A percentile compares a stretch with the other conserved stretches of the same genome.
Evolutionary conservation across 495 filamentous ascomycete species (phyloP).

Genomic region (Stereocaulon alpinum): DNA sequence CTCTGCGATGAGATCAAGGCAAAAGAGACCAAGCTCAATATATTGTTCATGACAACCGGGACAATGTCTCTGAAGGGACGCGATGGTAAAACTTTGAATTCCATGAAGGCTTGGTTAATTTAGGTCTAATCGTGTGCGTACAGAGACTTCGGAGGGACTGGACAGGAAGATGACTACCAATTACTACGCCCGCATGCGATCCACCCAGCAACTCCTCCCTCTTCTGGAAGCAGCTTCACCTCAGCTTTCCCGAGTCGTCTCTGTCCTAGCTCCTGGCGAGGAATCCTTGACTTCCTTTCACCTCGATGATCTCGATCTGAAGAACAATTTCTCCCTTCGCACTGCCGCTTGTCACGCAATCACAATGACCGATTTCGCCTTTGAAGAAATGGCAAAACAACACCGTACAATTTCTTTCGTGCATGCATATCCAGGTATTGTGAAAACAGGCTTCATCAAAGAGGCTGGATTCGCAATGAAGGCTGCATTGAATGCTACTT

Average conservation of each 20-base stretch:
- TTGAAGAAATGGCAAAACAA: conserved; percentile 11
- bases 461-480: conserved; percentile 19
- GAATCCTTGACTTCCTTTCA: background rate
- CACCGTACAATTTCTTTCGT: conserved; percentile 7
- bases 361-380: conserved; percentile 10
- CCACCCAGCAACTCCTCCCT: conserved; percentile 15
- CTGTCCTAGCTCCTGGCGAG: conserved; percentile 11
- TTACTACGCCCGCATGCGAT: conserved; percentile 18
- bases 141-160: conserved; percentile 15
- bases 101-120: background rate
- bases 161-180: conserved; percentile 8
- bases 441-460: conserved; percentile 22
- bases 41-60: conserved; percentile 38
- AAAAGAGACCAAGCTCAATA: conserved; percentile 42
- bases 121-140: background rate
- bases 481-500: conserved; percentile 12
- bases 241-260: conserved; percentile 15
- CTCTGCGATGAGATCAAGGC: conserved; percentile 41
- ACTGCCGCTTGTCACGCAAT: conserved; percentile 6
- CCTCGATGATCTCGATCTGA: conserved; percentile 5
- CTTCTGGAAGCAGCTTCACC: conserved; percentile 8
- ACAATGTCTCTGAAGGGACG: conserved; percentile 27
- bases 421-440: conserved; percentile 14
- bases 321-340: background rate
- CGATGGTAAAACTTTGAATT: conserved; percentile 20